A percentile compares a stretch with the other conserved stretches of the same genome.
These are phyloP conservation scores for Psilocybe sp. DNA, from an alignment of 768 basidiomycete species.

Conservation along the genomic window DNA sequence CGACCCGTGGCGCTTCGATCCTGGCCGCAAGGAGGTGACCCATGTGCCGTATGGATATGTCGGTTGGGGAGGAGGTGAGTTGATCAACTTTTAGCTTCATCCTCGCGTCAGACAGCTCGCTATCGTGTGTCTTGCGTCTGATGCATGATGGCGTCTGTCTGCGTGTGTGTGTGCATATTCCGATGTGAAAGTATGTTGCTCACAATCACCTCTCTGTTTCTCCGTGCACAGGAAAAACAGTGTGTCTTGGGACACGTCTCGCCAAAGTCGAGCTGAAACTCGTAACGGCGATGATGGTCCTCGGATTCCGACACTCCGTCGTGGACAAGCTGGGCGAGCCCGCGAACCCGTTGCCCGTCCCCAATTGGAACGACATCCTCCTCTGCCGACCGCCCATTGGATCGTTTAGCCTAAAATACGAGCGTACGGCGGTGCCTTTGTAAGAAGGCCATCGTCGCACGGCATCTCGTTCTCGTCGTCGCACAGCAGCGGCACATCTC, in stretches of 20 bases:
- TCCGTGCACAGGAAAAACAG: conserved; percentile 52
- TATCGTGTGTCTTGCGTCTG: conserved; percentile 3
- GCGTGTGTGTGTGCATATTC: no score
- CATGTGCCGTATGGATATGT: conserved; percentile 58
- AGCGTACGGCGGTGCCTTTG: conserved; percentile 33
- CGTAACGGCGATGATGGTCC: conserved; percentile 61
- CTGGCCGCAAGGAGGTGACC: conserved; percentile 44
- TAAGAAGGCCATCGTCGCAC: conserved; percentile 15
- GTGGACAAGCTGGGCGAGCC: conserved; percentile 52
- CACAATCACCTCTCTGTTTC: conserved; percentile 3
- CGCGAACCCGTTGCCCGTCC: conserved; percentile 40
- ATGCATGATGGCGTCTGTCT: no score
- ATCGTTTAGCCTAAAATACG: conserved; percentile 53
- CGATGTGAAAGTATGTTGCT: no score
- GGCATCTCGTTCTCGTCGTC: not conserved
- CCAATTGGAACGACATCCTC: conserved; percentile 79
- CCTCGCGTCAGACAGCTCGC: not conserved
- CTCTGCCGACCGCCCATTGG: conserved; percentile 60
- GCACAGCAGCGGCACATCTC: not conserved
- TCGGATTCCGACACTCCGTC: conserved; percentile 58
- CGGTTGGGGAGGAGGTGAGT: conserved; percentile 80
- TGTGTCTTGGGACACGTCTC: conserved; percentile 71
- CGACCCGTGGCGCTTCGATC: conserved; percentile 79
- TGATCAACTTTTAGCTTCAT: conserved; percentile 8
- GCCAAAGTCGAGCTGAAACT: conserved; percentile 76